Evolutionary conservation across 1,139 yeast genomes (phyloP), one percentile per base, ranked within the genome.

Genomic region (Candida sp.): DNA sequence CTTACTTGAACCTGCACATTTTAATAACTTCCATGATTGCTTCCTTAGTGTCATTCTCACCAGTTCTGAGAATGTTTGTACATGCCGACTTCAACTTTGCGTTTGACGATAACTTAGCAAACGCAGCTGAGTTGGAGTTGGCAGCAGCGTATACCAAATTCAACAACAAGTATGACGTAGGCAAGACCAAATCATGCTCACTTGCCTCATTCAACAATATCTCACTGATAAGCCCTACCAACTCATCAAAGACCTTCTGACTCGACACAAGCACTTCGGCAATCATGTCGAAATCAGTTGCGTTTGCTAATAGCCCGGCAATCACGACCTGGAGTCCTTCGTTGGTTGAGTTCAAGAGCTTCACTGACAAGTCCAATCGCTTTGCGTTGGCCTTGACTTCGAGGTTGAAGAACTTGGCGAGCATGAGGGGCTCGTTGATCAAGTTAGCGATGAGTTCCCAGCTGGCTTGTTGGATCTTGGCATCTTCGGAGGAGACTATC

Each of bases 401-500:
- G 50, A 76, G 58, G 54, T 83, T 79, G 66, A 83, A 83, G 54
- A 83, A 79, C 57, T 79, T 78, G 3, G 75, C 81, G 39, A 79
- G 63, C 60, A 83, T 65, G 2, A 63, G 46, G 0, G 87, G 86
- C 42, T 73, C 73, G 27, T 62, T 55, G 4, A 79, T 72, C 41
- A 83, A 60, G 58, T 82, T 83, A 17, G 79, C 69, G 3, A 83
- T 58, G 39, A 81, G 65, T 56, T 83, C 85, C 73, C 85, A 73
- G 0, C 78, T 55, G 0, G 82, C 75, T 47, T 67, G 65, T 52
- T 80, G 84, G 8, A 83, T 64, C 47, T 69, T 55, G 30, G 68
- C 63, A 6, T 57, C 56, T 49, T 80, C 73, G 2, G 70, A 54
- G n/a, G 74, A 78, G 1, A 78, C 57, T 7, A 81, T 68, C 46